Conservation (phyloP, 2,329 filamentous ascomycete genomes). For the Fusarium poae region DNA sequence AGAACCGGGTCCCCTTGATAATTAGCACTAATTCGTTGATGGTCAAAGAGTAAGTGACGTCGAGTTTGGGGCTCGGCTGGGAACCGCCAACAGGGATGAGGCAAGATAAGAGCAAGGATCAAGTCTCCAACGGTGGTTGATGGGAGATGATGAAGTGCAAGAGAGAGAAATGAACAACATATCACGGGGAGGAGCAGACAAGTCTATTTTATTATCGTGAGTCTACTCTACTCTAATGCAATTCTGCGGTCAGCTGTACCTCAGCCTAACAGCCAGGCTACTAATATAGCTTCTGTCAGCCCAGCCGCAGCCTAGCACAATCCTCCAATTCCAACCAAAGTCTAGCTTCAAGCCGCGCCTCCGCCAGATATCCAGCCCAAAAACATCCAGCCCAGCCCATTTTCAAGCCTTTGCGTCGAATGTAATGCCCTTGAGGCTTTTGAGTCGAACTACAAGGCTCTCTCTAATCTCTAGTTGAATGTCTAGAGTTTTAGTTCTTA, state of each 20-base stretch:
- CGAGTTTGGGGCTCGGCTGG: conserved; percentile 37
- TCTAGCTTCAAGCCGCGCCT: conserved; percentile 41
- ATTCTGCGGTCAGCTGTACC: conserved; percentile 10
- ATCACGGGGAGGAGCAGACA: conserved; percentile 6
- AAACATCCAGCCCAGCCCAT: conserved; percentile 38
- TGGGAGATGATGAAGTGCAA: conserved; percentile 21
- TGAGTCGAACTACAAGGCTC: conserved; percentile 20
- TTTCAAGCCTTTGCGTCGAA: conserved; percentile 30
- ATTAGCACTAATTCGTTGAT: conserved; percentile 12
- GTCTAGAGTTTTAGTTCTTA: neutral
- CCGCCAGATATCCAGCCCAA: conserved; percentile 42
- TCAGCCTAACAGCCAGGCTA: conserved; percentile 22
- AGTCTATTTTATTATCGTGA: neutral
- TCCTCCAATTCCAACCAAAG: conserved; percentile 29
- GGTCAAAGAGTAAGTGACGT: conserved; percentile 35
- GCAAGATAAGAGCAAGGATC: conserved; percentile 10
- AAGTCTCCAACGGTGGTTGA: neutral
- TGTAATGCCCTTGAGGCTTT: conserved; percentile 6
- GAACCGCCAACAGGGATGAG: conserved; percentile 26
- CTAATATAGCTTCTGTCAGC: conserved; percentile 30
- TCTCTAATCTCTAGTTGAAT: neutral
- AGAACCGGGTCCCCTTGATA: conserved; percentile 11
- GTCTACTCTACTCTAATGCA: neutral
- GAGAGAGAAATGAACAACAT: conserved; percentile 16
- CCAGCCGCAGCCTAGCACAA: conserved; percentile 37